Base-by-base conservation (phyloP, 192 early-diverging fungal genomes). In the Backusella circina region DNA sequence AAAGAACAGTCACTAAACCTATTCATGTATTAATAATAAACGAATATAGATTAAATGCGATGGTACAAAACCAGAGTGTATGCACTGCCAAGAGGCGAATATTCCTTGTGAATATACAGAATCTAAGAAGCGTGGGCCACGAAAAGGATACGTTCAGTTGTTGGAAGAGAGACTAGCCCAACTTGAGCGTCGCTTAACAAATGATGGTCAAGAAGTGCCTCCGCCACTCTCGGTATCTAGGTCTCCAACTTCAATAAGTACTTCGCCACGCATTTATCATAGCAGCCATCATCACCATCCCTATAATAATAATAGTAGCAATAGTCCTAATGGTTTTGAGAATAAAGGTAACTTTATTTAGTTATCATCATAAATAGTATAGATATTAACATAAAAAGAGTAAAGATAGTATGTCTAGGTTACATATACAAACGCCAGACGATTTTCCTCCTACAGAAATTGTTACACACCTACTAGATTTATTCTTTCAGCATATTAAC, bases 401-500 rank as follows among this genome's bases (percentile, higher is more conserved):
- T n/a, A n/a, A 67, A 26, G 26, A 67, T 15, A 67, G 39, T n/a
- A 0, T 67, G 23, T 8, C 36, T 12, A 23, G 41, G 15, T 15
- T 36, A 61, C 50, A 38, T 32, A 32, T 28, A 18, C 35, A 23
- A 18, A 36, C 21, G 65, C 37, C 15, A 33, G 64, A 84, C 65
- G 79, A 83, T 16, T 77, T 81, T 47, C 86, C 84, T 1, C 65
- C 76, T 2, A 78, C 80, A 32, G 86, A 89, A 18, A 77, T 86
- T 32, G 73, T 85, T 9, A 72, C 82, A 9, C 82, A 85, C 73
- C 73, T 88, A 8, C 75, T 82, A 12, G 74, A 82, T 30, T 78
- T 85, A 18, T 89, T 82, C 69, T 88, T 88, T 64, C 79, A 84
- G 54, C 78, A 85, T 23, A 70, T 84, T 18, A 83, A 85, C 44